Evolutionary conservation across 257 asterid genomes (phyloP), one percentile per base, ranked within the genome.

Genomic region (Gentiana straminea): DNA sequence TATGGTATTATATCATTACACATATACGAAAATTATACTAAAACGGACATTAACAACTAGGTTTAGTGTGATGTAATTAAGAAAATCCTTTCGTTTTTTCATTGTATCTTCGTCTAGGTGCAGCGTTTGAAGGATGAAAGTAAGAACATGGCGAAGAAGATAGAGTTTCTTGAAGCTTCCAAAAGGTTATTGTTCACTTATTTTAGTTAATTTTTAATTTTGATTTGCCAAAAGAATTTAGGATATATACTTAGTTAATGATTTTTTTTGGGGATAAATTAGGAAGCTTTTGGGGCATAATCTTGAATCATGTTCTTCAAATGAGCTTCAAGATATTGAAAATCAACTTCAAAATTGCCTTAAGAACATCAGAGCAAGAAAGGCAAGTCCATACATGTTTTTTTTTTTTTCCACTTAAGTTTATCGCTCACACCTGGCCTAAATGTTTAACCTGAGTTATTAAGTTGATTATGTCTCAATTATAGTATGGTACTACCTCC

Each of bases 221-320:
- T 35, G 33, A 11, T 48, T 33, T 24, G 38, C 61, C n/a, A 37
- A 44, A 36, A 50, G 38, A 34, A 3, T 8, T 32, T 11, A 5
- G 10, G 9, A 9, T 34, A 8, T 32, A 49, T 60, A 33, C n/a
- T 47, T 60, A 33, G 33, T 15, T 59, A 1, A 5, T 55, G 32
- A 24, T 5, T 39, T 49, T 51, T 41, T 41, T 41, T 7, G 7
- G 2, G 12, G 24, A 37, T 41, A 24, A 43, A 44, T 36, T 71
- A 87, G 96, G 71, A 82, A 72, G 84, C 68, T 78, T 59, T 62
- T 80, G 79, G 96, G 96, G 57, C 89, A 81, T 33, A 67, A 78
- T 54, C 52, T 87, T 34, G 78, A 70, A 33, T 48, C 67, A n/a
- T 76, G 86, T 59, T 75, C 94, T 4, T 1, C 75, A 35, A 64